Evolutionary conservation across 805 yeast species (phyloP).

Genomic region (Pichia manshurica): DNA sequence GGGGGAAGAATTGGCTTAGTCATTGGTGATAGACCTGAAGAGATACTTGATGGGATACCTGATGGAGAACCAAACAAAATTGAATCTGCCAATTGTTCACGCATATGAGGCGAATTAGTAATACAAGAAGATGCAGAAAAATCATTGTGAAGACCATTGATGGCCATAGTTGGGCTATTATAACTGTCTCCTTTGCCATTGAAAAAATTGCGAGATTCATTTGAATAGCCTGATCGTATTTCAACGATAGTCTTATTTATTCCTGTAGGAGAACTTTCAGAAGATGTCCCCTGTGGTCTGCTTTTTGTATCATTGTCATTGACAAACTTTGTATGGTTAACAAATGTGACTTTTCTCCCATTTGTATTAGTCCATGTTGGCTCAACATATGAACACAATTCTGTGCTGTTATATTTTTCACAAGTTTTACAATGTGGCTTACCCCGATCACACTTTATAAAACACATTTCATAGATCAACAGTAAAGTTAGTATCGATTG

Average conservation of each 20-base stretch:
- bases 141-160: too few relatives aligned
- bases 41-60: background rate
- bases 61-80: background rate
- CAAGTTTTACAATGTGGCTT: conserved; percentile 33
- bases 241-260: too few relatives aligned
- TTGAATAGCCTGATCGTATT: too few relatives aligned
- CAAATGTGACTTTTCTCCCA: background rate
- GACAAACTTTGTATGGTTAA: background rate
- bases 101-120: too few relatives aligned
- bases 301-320: too few relatives aligned
- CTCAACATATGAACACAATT: conserved; percentile 29
- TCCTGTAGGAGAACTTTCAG: too few relatives aligned
- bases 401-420: conserved; percentile 24
- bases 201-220: too few relatives aligned
- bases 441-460: conserved; percentile 30
- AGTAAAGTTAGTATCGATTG: background rate
- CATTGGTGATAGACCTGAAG: background rate
- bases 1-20: background rate
- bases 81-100: background rate
- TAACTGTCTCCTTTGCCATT: too few relatives aligned
- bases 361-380: conserved; percentile 27
- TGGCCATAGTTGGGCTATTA: too few relatives aligned
- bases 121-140: too few relatives aligned
- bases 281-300: too few relatives aligned
- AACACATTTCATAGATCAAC: conserved; percentile 17